phyloP scores from a whole-genome alignment of 75 land plant species.

The Larix kaempferi region DNA sequence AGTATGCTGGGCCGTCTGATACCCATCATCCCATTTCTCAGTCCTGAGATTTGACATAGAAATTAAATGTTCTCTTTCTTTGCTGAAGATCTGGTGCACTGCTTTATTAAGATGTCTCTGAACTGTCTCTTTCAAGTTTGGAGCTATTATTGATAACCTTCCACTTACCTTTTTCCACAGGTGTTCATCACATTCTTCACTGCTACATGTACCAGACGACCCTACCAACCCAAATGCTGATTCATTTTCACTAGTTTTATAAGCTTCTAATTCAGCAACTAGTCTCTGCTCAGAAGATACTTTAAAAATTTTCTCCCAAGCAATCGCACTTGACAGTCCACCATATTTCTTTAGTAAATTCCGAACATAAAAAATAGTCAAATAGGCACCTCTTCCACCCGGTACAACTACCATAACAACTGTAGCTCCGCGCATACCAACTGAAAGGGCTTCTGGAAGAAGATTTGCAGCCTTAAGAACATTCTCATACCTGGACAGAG shows the following conservation, averaged over 20 bases:
- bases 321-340: conserved; percentile 51
- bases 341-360: conserved; percentile 75
- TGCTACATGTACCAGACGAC: conserved; percentile 42
- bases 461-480: conserved; percentile 68
- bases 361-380: conserved; percentile 56
- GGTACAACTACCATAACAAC: conserved; percentile 41
- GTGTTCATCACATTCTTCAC: conserved; percentile 81
- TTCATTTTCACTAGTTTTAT: conserved; percentile 42
- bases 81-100: conserved; percentile 37
- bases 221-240: conserved; percentile 51
- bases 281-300: conserved; percentile 73
- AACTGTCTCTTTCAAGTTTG: conserved; percentile 74
- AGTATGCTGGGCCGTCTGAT: conserved; percentile 57
- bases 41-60: conserved; percentile 20
- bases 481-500: conserved; percentile 77
- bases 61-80: conserved; percentile 57
- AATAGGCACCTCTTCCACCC: conserved; percentile 63
- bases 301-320: conserved; percentile 87
- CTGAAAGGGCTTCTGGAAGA: conserved; percentile 74
- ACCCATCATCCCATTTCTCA: conserved; percentile 62
- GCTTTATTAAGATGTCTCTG: conserved; percentile 62
- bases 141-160: conserved; percentile 53
- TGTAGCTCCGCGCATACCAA: conserved; percentile 58
- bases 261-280: conserved; percentile 73
- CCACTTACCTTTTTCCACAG: conserved; percentile 63